Evolutionary conservation across 257 asterid genomes (phyloP).

Genomic region (Petunia secreta): DNA sequence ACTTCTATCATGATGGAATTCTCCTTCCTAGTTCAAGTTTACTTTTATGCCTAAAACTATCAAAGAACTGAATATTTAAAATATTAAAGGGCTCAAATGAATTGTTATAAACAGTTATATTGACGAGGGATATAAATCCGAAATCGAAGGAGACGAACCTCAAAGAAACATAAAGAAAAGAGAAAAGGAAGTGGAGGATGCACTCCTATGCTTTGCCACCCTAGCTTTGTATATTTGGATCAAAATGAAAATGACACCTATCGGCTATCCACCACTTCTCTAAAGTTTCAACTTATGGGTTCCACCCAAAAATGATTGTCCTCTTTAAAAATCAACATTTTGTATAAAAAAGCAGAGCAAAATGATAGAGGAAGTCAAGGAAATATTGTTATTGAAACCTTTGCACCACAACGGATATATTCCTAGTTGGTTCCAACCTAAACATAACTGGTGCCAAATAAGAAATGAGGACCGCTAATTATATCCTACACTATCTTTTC

Average conservation of each 20-base stretch:
- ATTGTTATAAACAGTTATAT: too few relatives aligned
- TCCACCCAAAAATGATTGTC: slow-evolving; percentile 4
- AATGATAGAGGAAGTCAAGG: neutral
- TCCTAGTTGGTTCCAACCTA: slow-evolving; percentile 9
- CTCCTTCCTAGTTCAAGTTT: too few relatives aligned
- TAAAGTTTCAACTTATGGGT: neutral
- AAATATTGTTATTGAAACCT: neutral
- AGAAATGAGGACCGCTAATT: neutral
- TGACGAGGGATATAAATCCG: too few relatives aligned
- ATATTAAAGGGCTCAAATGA: too few relatives aligned
- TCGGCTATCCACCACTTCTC: neutral
- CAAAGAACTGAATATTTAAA: too few relatives aligned
- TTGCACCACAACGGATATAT: neutral
- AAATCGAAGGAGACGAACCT: neutral
- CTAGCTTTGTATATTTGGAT: neutral
- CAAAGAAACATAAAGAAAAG: slow-evolving; percentile 3
- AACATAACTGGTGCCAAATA: slow-evolving; percentile 8
- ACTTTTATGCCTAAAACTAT: too few relatives aligned
- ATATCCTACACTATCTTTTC: neutral
- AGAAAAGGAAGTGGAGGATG: slow-evolving; percentile 8
- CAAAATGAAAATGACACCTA: slow-evolving; percentile 11
- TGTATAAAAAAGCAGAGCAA: neutral
- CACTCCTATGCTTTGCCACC: neutral
- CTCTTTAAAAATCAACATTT: slow-evolving; percentile 7
- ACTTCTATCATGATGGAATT: too few relatives aligned